Base-by-base conservation (phyloP, 2,329 filamentous ascomycete genomes). In the Nectriaceae sp. region DNA sequence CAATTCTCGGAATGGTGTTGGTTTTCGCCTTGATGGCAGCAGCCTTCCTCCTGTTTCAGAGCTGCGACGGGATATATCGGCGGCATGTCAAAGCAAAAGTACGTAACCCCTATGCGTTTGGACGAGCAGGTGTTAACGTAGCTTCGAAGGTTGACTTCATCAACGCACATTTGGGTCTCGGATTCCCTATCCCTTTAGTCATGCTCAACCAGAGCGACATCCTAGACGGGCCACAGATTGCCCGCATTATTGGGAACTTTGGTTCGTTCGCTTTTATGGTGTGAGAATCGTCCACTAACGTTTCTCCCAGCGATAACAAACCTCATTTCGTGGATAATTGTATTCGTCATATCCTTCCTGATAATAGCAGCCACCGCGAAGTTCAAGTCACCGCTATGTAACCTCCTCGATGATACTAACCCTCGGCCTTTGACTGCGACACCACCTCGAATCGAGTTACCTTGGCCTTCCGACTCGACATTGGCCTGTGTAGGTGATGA, bases 161-260 rank as follows among this genome's bases (percentile, higher is more conserved):
- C 44, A 80, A 80, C 53, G 62, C 69, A 3, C 74, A 80, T 57
- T 71, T 80, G 54, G 76, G 77, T 0, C 59, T 79, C 5, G 77
- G 75, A 3, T 80, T 80, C 53, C 72, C 74, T 0, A 69, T 79
- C 3, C 77, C 78, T 0, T 69, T 80, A 3, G 63, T 78, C 2
- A 74, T 74, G 66, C 69, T 79, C 13, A 70, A 71, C 33, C 57
- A 65, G n/a, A 57, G 61, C 3, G 51, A 70, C 5, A 55, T 68
- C 11, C 52, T 73, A 6, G 59, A 64, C 16, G 55, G 62, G 16
- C 53, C 47, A 3, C 62, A 65, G 1, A 68, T 79, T n/a, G 75
- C 69, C 4, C 58, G 70, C 16, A 69, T 79, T 6, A 68, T 76
- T 16, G 68, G 65, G 3, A 72, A 70, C 22, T 79, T 78, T 44